phyloP scores from a whole-genome alignment of 805 yeast genomes.

The Starmera caribaea region DNA sequence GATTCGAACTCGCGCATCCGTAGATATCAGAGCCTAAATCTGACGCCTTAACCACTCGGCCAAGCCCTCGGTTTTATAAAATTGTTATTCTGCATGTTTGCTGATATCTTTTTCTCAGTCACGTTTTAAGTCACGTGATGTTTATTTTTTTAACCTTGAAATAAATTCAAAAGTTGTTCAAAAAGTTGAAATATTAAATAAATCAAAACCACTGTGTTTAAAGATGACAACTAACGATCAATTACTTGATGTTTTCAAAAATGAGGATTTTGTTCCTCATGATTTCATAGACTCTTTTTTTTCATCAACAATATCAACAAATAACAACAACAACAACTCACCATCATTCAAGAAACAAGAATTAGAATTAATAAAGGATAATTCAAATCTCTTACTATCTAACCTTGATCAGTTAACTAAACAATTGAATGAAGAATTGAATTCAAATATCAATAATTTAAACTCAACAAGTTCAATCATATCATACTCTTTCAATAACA shows the following conservation, averaged over 20 bases:
- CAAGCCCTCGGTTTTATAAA: slow-evolving; percentile 23
- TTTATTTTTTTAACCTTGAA: too few species aligned
- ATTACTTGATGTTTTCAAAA: slow-evolving; percentile 57
- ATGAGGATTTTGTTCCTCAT: slow-evolving; percentile 53
- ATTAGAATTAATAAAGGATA: slow-evolving; percentile 33
- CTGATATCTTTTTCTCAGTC: background rate
- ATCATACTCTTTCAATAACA: slow-evolving; percentile 26
- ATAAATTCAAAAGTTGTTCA: too few species aligned
- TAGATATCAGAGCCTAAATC: slow-evolving; percentile 37
- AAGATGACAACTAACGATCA: slow-evolving; percentile 22
- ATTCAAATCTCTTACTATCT: slow-evolving; percentile 41
- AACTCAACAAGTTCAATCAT: slow-evolving; percentile 42
- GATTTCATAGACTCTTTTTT: slow-evolving; percentile 57
- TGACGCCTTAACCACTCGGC: slow-evolving; percentile 39
- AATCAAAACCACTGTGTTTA: background rate
- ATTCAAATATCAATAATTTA: slow-evolving; percentile 36
- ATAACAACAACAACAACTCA: slow-evolving; percentile 16
- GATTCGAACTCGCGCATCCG: slow-evolving; percentile 38
- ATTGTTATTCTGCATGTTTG: background rate
- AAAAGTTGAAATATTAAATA: too few species aligned
- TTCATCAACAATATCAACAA: slow-evolving; percentile 23
- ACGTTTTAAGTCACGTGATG: too few species aligned
- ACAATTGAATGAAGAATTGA: slow-evolving; percentile 46
- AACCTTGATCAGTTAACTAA: slow-evolving; percentile 56
- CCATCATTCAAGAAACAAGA: slow-evolving; percentile 20